These are phyloP conservation scores for Naumovozyma castellii DNA, from an alignment of 805 yeast species.

Conservation along the genomic window DNA sequence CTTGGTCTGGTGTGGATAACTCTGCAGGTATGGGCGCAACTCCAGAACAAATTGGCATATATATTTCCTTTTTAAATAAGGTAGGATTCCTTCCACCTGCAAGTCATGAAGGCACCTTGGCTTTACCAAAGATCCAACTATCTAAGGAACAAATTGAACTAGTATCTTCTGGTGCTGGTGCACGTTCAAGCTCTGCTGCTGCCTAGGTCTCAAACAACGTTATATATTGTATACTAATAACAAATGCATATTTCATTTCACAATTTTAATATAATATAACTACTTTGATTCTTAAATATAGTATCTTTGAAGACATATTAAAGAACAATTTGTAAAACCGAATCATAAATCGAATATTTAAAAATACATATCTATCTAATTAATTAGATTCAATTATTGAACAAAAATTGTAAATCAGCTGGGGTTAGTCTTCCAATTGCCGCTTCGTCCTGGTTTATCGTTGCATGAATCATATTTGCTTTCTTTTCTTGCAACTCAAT, in stretches of 20 bases:
- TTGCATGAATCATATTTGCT: conserved; percentile 97
- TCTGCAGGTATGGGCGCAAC: conserved; percentile 73
- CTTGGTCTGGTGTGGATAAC: conserved; percentile 56
- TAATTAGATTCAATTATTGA: conserved; percentile 48
- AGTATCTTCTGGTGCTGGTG: conserved; percentile 60
- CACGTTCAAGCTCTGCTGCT: conserved; percentile 57
- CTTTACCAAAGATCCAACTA: conserved; percentile 50
- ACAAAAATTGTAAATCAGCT: conserved; percentile 88
- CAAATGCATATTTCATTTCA: background rate
- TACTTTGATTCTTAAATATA: background rate
- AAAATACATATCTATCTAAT: background rate
- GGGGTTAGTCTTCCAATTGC: conserved; percentile 87
- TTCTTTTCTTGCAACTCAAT: conserved; percentile 94
- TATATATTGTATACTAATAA: background rate
- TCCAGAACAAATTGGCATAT: conserved; percentile 54
- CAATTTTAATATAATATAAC: conserved; percentile 2
- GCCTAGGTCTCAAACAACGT: conserved; percentile 2
- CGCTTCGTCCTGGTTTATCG: conserved; percentile 83
- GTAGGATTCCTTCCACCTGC: conserved; percentile 76
- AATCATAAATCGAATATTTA: background rate
- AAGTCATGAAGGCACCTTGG: conserved; percentile 30
- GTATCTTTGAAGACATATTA: background rate
- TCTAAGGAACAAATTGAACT: conserved; percentile 48
- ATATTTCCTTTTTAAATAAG: conserved; percentile 68
- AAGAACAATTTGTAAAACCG: background rate